These are phyloP conservation scores for Amphibolis antarctica DNA, from an alignment of 106 monocot genomes.

Conservation along the genomic window DNA sequence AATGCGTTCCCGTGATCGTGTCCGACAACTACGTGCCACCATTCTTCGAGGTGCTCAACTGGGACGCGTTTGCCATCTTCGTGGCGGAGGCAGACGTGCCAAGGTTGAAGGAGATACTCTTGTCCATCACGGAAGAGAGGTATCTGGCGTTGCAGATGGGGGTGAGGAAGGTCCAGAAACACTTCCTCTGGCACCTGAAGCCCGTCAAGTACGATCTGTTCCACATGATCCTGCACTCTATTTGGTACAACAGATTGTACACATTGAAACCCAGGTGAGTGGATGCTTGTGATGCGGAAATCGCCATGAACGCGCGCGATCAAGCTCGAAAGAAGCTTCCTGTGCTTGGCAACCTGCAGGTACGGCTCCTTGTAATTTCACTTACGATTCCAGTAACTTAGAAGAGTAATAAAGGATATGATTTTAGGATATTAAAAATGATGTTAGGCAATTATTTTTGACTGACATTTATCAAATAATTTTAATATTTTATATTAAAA, in stretches of 20 bases:
- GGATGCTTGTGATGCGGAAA: too few species aligned
- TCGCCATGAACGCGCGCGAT: too few species aligned
- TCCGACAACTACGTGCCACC: constrained; percentile 64
- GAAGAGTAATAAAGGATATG: too few species aligned
- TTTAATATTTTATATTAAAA: too few species aligned
- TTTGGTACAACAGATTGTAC: constrained; percentile 21
- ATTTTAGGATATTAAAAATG: too few species aligned
- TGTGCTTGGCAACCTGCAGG: too few species aligned
- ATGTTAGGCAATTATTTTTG: too few species aligned
- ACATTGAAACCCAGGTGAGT: background rate
- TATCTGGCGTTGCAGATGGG: constrained; percentile 39
- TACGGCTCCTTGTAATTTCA: too few species aligned
- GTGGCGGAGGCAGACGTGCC: constrained; percentile 44
- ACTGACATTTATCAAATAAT: too few species aligned
- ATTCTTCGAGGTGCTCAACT: constrained; percentile 58
- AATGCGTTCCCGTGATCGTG: constrained; percentile 53
- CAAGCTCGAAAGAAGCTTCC: too few species aligned
- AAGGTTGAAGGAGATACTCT: constrained; percentile 47
- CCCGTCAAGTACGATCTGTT: constrained; percentile 26
- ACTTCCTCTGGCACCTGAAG: constrained; percentile 19
- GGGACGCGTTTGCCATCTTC: constrained; percentile 50
- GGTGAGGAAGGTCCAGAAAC: constrained; percentile 22
- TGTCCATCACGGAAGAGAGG: constrained; percentile 35
- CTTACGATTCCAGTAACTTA: too few species aligned
- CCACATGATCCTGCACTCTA: constrained; percentile 28